phyloP scores from a whole-genome alignment of 345 rosid species.

The Pistacia atlantica region DNA sequence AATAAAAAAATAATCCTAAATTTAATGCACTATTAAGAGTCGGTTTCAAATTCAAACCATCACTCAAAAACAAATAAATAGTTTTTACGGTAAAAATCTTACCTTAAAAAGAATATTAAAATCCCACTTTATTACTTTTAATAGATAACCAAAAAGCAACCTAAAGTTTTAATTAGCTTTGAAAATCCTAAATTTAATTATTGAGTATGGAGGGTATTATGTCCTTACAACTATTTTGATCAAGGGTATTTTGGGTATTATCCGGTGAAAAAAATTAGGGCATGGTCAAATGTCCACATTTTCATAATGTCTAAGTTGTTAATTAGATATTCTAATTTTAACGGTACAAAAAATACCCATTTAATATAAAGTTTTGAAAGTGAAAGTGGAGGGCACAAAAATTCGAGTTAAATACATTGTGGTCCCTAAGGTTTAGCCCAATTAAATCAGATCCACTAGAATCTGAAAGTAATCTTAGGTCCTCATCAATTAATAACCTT shows the following conservation, averaged over 20 bases:
- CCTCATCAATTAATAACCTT: too few species aligned
- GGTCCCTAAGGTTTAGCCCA: too few species aligned
- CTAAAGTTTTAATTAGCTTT: too few species aligned
- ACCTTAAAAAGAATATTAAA: neutral
- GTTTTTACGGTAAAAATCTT: neutral
- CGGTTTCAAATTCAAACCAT: too few species aligned
- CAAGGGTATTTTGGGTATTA: neutral
- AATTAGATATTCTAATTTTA: conserved; percentile 3
- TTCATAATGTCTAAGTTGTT: neutral
- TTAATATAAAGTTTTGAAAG: conserved; percentile 8
- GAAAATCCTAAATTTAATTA: neutral
- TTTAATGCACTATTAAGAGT: too few species aligned
- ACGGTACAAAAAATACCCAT: conserved; percentile 3
- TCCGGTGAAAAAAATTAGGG: neutral
- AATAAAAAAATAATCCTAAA: too few species aligned
- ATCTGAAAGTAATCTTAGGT: too few species aligned
- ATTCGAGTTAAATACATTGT: neutral
- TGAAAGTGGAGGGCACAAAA: neutral
- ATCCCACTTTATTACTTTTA: neutral
- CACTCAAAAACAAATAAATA: too few species aligned
- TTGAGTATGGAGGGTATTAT: neutral
- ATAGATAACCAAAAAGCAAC: neutral
- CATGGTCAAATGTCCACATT: conserved; percentile 9
- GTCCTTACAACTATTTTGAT: neutral
- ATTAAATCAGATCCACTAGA: too few species aligned